Evolutionary conservation across 179 eudicot species (phyloP).

Genomic region (Sideroxylon spinosum): DNA sequence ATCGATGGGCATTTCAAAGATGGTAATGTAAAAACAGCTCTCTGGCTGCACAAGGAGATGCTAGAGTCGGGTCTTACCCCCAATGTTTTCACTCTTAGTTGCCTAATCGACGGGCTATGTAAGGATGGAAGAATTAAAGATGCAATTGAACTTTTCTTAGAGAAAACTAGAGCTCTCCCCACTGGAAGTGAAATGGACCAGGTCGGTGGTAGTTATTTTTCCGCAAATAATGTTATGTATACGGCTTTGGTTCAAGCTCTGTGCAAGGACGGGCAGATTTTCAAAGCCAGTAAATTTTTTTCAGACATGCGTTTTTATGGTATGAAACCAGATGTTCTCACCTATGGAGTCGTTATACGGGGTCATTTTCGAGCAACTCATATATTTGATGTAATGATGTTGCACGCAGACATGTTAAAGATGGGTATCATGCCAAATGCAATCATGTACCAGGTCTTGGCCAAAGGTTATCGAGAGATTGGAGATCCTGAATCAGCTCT

Average conservation of each 20-base stretch:
- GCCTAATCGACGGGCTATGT: conserved; percentile 74
- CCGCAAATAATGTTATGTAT: conserved; percentile 50
- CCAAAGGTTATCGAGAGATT: conserved; percentile 38
- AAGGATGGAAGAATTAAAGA: conserved; percentile 52
- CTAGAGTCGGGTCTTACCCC: conserved; percentile 49
- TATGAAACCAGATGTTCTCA: conserved; percentile 47
- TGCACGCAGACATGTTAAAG: conserved; percentile 86
- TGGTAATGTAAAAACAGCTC: conserved; percentile 50
- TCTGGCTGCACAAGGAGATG: conserved; percentile 67
- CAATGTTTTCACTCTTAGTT: conserved; percentile 62
- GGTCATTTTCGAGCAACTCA: conserved; percentile 43
- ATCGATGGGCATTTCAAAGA: conserved; percentile 71
- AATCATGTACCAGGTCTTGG: conserved; percentile 28
- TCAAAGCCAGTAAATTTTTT: conserved; percentile 63
- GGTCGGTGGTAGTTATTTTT: conserved; percentile 17
- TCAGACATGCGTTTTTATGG: conserved; percentile 51
- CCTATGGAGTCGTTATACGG: conserved; percentile 40
- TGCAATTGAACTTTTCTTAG: conserved; percentile 52
- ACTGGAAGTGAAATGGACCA: conserved; percentile 20
- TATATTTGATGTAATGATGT: conserved; percentile 44
- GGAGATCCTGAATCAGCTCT: conserved; percentile 39
- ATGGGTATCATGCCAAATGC: conserved; percentile 50
- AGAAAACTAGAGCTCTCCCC: conserved; percentile 22
- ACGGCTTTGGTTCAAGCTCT: conserved; percentile 69
- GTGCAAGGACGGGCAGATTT: conserved; percentile 50